Base-by-base conservation (phyloP, 176 grass and related monocot species). In the Bonia amplexicaulis region DNA sequence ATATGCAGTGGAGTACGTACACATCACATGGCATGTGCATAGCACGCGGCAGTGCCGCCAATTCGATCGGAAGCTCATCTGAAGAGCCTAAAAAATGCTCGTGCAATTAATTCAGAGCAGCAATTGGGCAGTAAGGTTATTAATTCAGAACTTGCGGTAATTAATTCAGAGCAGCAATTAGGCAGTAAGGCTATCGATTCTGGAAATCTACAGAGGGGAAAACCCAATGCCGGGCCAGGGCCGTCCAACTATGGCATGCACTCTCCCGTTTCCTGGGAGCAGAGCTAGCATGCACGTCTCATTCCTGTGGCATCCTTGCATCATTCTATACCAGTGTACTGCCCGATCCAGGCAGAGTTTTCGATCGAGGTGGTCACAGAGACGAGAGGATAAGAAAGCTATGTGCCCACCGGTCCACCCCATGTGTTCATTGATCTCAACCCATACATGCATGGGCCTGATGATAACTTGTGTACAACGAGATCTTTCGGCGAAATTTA, bases 361-460 rank as follows among this genome's bases (percentile, higher is more conserved):
- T 85, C 29, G 63, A 57, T 26, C 22, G 40, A 80, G 68, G 69
- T 80, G 76, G 55, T 78, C 82, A 74, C 69, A 19, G 59, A 74
- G 68, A 84, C 11, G 23, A 78, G 76, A 58, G 47, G 48, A 84
- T 79, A 71, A 79, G 53, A 58, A 84, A 84, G 57, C 33, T 88
- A 25, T 53, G 57, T 52, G 67, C 31, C 39, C 58, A 66, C 67
- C 68, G 81, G 81, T 84, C 76, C 87, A 76, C n/a, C 61, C 76
- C 85, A 87, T 82, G 85, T 81, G 85, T 70, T 29, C 3, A 16
- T 19, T 59, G 19, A 58, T 76, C 60, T 66, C 37, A 20, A 55
- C 17, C 16, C 69, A 44, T 49, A 42, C 31, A 10, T 62, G 22
- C 7, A 26, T 39, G 6, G 14, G 13, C 54, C 41, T 72, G 14